Evolutionary conservation across 1,284 basidiomycete species (phyloP).

Genomic region (Fomitiporia mediterranea): DNA sequence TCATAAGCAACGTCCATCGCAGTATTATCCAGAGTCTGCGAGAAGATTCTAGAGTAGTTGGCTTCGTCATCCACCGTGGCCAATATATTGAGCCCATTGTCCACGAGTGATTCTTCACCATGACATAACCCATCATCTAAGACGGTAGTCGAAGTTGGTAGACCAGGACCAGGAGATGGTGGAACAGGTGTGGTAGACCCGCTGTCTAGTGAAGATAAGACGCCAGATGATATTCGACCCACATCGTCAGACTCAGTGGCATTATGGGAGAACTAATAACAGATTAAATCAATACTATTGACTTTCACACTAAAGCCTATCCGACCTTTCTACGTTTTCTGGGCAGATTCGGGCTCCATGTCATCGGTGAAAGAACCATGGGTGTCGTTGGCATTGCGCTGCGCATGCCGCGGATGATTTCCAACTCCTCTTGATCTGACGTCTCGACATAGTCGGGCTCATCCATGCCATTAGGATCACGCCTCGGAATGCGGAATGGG

Average conservation of each 20-base stretch:
- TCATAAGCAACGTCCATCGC: background rate
- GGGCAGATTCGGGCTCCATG: background rate
- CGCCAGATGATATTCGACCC: background rate
- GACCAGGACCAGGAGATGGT: background rate
- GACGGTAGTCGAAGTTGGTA: slow-evolving; percentile 2
- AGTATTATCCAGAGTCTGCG: background rate
- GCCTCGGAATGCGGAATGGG: too few species aligned
- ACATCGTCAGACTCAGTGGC: too few species aligned
- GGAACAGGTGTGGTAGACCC: slow-evolving; percentile 1
- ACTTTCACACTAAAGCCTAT: too few species aligned
- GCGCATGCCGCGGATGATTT: slow-evolving; percentile 30
- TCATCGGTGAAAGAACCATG: background rate
- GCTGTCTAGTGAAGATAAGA: background rate
- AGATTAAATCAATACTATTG: too few species aligned
- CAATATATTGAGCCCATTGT: background rate
- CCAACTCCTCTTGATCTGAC: slow-evolving; percentile 53
- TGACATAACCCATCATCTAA: background rate
- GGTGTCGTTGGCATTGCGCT: slow-evolving; percentile 4
- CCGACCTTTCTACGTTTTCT: slow-evolving; percentile 18
- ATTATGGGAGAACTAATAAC: too few species aligned
- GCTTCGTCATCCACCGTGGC: background rate
- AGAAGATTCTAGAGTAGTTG: background rate
- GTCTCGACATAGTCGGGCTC: slow-evolving; percentile 51
- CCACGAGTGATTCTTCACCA: too few species aligned
- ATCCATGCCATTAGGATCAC: slow-evolving; percentile 9